Evolutionary conservation across 2,329 filamentous ascomycete genomes (phyloP), one percentile per base, ranked within the genome.

Genomic region (Penicillium brasilianum): DNA sequence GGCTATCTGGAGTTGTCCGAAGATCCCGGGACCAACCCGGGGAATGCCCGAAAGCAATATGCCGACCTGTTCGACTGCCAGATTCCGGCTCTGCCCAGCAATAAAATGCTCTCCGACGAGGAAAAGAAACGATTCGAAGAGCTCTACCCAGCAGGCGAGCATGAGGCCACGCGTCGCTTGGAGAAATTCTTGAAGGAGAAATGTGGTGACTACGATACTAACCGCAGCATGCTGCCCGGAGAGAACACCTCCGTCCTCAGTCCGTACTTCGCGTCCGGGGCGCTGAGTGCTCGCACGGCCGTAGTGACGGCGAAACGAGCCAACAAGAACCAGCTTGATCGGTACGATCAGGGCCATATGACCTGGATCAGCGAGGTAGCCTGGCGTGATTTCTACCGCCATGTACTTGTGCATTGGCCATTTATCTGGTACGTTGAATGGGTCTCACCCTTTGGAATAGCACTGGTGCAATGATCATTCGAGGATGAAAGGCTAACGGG

Each of bases 331-430:
- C 82, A 87, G 59, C 82, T 96, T 1, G 86, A 92, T 61, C 85
- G 81, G 1, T 89, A 90, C 0, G 83, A 84, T 20, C 77, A 85
- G 16, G 91, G 90, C 0, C 88, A 91, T 59, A 81, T 84, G 54
- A 82, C 83, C 0, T 96, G 91, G 91, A 92, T 95, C 65, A 88
- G 88, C 56, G 92, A 96, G 75, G 83, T 96, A 3, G 92, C 91
- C 0, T 95, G 92, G 92, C 83, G 92, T 14, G 92, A 96, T 70
- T 96, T 96, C 71, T 96, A 96, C 78, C 92, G 89, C 70, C 91
- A 95, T 73, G 90, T 97, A 3, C 78, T 97, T 5, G 90, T 88
- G 0, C 81, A 93, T 62, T 96, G 92, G 91, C 93, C 93, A 0
- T 93, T 93, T 55, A 77, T 81, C 46, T 81, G 80, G 77, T 78